A percentile compares a stretch with the other conserved stretches of the same genome.
Evolutionary conservation across 139 green algal species (phyloP).

Genomic region (Micromonas commoda): DNA sequence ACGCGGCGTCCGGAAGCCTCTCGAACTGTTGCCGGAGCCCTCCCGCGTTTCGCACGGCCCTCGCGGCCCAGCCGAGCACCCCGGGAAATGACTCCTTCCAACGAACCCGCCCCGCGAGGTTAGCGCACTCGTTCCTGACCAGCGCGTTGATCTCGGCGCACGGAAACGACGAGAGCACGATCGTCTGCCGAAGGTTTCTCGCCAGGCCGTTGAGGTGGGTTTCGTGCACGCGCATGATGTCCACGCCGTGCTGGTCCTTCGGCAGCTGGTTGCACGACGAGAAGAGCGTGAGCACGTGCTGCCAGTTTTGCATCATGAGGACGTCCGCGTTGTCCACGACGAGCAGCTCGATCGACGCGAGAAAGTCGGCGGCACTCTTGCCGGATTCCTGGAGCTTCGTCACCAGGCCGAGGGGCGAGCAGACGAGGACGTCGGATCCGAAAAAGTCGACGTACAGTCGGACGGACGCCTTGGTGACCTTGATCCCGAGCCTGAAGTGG

Average conservation of each 20-base stretch:
- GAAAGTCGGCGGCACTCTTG: conserved; percentile 63
- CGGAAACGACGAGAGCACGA: conserved; percentile 71
- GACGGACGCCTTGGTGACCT: conserved; percentile 57
- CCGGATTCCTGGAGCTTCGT: conserved; percentile 30
- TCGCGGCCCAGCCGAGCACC: conserved; percentile 64
- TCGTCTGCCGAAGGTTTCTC: conserved; percentile 70
- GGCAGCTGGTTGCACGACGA: conserved; percentile 74
- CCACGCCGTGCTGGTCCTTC: conserved; percentile 63
- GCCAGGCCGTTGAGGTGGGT: conserved; percentile 51
- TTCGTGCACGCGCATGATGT: conserved; percentile 89
- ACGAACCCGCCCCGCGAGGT: conserved; percentile 38
- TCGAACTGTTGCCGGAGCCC: conserved; percentile 78
- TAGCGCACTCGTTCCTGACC: conserved; percentile 42
- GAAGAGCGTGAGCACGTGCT: conserved; percentile 53
- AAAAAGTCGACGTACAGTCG: conserved; percentile 79
- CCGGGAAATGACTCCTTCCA: conserved; percentile 39
- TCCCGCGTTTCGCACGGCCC: conserved; percentile 26
- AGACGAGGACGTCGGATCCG: conserved; percentile 84
- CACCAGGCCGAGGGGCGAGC: conserved; percentile 67
- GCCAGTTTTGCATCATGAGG: conserved; percentile 86
- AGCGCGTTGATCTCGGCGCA: conserved; percentile 70
- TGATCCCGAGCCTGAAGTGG: conserved; percentile 89
- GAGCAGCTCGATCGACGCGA: conserved; percentile 84
- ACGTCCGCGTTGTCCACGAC: conserved; percentile 81
- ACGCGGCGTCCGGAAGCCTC: conserved; percentile 46